Conservation (phyloP, 2,329 filamentous ascomycete genomes). For the Thermoascus crustaceus region DNA sequence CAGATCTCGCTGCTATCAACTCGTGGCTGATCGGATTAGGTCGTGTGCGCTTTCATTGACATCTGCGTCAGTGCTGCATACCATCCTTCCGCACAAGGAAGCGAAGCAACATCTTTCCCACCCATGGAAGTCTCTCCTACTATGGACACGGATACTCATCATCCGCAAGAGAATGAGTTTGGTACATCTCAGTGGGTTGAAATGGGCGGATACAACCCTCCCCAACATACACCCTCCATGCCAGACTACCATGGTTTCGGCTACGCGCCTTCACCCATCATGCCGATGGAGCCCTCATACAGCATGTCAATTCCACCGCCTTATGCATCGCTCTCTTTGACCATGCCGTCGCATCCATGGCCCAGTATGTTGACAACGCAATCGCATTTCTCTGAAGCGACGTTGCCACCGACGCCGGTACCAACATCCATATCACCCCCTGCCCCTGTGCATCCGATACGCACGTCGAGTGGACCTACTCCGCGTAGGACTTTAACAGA, state of each 20-base stretch:
- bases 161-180: conserved; percentile 38
- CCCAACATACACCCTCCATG: conserved; percentile 63
- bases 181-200: conserved; percentile 39
- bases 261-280: conserved; percentile 55
- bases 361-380: conserved; percentile 75
- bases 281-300: conserved; percentile 51
- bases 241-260: conserved; percentile 58
- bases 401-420: conserved; percentile 50
- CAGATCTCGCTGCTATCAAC: conserved; percentile 17
- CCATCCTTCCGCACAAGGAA: not conserved
- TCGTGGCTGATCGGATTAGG: not conserved
- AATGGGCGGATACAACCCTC: conserved; percentile 38
- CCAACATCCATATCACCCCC: conserved; percentile 46
- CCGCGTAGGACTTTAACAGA: conserved; percentile 84
- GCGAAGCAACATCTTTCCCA: not conserved
- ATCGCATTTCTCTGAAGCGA: conserved; percentile 52
- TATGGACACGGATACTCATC: conserved; percentile 40
- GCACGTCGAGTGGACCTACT: conserved; percentile 44
- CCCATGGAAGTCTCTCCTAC: conserved; percentile 33
- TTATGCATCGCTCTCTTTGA: conserved; percentile 55
- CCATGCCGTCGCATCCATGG: conserved; percentile 64
- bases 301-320: conserved; percentile 50
- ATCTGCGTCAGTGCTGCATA: conserved; percentile 13
- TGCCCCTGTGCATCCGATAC: conserved; percentile 29
- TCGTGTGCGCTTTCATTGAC: conserved; percentile 17